Percentiles rank a stretch among this genome's conserved stretches.
Evolutionary conservation across 1,284 basidiomycete species (phyloP).

Genomic region (Irpex sp.): DNA sequence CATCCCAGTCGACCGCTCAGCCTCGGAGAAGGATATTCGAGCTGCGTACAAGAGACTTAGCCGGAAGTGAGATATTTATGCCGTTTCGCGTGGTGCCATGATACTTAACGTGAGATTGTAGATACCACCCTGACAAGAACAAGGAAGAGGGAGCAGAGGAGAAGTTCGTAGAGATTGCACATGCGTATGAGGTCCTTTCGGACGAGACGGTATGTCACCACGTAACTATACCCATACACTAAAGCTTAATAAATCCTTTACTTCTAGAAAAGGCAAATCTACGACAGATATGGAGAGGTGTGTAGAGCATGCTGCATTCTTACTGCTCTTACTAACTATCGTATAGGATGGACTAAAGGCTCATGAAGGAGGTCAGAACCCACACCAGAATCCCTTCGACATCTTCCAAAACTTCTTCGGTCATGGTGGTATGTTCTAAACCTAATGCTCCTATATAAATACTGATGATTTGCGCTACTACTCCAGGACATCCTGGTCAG

Average conservation of each 20-base stretch:
- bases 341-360: conserved; percentile 79
- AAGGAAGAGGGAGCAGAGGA: conserved; percentile 76
- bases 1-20: conserved; percentile 68
- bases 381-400: conserved; percentile 84
- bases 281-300: conserved; percentile 88
- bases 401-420: conserved; percentile 92
- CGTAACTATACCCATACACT: not conserved
- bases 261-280: conserved; percentile 81
- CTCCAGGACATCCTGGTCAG: conserved; percentile 38
- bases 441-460: not conserved
- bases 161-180: conserved; percentile 85
- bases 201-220: conserved; percentile 57
- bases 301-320: conserved; percentile 10
- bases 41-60: conserved; percentile 89
- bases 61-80: conserved; percentile 46
- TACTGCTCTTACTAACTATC: not conserved
- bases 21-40: conserved; percentile 83
- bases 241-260: not conserved
- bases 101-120: conserved; percentile 1
- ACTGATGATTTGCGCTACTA: not conserved
- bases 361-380: conserved; percentile 71
- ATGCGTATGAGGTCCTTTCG: conserved; percentile 91
- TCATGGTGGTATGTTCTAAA: conserved; percentile 50
- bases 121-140: conserved; percentile 89
- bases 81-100: not conserved